Evolutionary conservation across 2,329 filamentous ascomycete genomes (phyloP).

Genomic region (Microthyrium microscopicum): DNA sequence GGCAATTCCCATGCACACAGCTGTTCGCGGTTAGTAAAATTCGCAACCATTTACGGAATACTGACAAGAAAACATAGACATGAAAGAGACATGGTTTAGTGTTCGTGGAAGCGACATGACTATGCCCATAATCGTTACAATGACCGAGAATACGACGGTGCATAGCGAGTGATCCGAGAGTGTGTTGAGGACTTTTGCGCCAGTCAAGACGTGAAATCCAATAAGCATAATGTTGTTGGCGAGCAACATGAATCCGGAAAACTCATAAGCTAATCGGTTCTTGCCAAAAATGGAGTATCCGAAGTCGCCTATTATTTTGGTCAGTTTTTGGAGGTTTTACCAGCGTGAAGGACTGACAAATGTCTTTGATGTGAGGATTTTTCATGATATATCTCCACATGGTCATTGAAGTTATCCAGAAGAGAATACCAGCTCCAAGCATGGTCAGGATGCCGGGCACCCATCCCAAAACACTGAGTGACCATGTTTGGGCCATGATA

Average conservation of each 20-base stretch:
- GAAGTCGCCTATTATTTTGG: slow-evolving; percentile 22
- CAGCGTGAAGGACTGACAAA: slow-evolving; percentile 21
- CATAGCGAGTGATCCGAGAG: slow-evolving; percentile 31
- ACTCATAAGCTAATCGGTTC: slow-evolving; percentile 26
- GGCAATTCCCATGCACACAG: slow-evolving; percentile 30
- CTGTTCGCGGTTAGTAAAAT: slow-evolving; percentile 11
- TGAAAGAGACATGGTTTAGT: slow-evolving; percentile 31
- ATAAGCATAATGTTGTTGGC: slow-evolving; percentile 35
- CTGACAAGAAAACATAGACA: slow-evolving; percentile 30
- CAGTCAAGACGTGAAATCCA: slow-evolving; percentile 33
- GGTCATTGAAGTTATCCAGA: slow-evolving; percentile 34
- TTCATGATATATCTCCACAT: slow-evolving; percentile 38
- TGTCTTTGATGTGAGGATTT: slow-evolving; percentile 31
- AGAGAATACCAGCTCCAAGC: slow-evolving; percentile 27
- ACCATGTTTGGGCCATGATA: slow-evolving; percentile 36
- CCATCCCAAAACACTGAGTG: slow-evolving; percentile 31
- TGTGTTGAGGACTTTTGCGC: slow-evolving; percentile 32
- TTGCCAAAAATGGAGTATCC: slow-evolving; percentile 31
- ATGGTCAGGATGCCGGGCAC: slow-evolving; percentile 31
- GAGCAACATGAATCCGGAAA: slow-evolving; percentile 30
- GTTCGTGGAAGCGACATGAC: slow-evolving; percentile 30
- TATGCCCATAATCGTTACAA: slow-evolving; percentile 29
- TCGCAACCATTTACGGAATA: slow-evolving; percentile 1
- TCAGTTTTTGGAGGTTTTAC: neutral
- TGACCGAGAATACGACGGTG: slow-evolving; percentile 32